Conservation (phyloP, 768 basidiomycete species). For the Hygrophorus russula region DNA sequence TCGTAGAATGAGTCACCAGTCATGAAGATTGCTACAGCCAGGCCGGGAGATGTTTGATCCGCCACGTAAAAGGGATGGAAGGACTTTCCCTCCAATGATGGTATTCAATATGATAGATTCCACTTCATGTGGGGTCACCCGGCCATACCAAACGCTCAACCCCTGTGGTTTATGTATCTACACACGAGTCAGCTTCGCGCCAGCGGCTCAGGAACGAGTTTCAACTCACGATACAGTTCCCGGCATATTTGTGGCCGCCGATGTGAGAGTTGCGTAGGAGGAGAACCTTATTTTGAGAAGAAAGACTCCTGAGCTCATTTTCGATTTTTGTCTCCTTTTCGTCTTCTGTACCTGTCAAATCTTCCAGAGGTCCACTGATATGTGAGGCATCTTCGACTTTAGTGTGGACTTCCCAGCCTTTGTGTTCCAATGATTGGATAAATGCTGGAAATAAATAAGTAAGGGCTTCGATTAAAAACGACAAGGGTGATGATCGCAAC, state of each 20-base stretch:
- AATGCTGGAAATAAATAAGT: constrained; percentile 35
- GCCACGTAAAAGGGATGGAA: constrained; percentile 78
- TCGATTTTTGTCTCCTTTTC: constrained; percentile 47
- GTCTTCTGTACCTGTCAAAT: constrained; percentile 35
- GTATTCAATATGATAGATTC: constrained; percentile 81
- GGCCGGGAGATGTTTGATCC: constrained; percentile 71
- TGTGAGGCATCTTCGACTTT: constrained; percentile 51
- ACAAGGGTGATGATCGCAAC: constrained; percentile 27
- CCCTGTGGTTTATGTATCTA: constrained; percentile 86
- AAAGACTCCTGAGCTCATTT: constrained; percentile 41
- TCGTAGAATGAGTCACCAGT: constrained; percentile 42
- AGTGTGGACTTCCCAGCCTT: constrained; percentile 69
- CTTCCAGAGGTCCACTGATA: constrained; percentile 45
- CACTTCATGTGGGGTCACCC: constrained; percentile 85
- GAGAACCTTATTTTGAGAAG: constrained; percentile 55
- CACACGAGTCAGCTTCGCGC: constrained; percentile 1
- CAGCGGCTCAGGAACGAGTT: constrained; percentile 3
- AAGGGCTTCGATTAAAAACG: constrained; percentile 7
- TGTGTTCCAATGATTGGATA: constrained; percentile 45
- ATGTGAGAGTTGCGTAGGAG: constrained; percentile 84
- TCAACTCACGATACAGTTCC: constrained; percentile 74
- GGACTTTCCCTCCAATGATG: constrained; percentile 71
- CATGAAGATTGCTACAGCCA: constrained; percentile 54
- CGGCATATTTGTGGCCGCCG: constrained; percentile 89
- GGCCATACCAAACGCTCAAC: constrained; percentile 85